A percentile compares a stretch with the other conserved stretches of the same genome.
Evolutionary conservation across 1,139 yeast species (phyloP).

Genomic region (Groenewaldozyma sp.): DNA sequence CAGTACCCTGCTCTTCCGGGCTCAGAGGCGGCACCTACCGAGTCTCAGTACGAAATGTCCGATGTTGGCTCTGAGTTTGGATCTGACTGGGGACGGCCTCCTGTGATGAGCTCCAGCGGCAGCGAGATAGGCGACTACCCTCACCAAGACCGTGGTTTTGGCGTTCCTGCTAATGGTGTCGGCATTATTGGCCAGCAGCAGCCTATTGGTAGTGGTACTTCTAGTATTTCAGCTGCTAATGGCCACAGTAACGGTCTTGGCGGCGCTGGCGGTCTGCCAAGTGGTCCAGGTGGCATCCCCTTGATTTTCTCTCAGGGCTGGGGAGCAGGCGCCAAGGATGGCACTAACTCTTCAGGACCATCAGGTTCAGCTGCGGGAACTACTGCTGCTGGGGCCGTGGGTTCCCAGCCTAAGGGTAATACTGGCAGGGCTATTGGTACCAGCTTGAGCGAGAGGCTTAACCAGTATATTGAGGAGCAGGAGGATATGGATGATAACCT

Average conservation of each 20-base stretch:
- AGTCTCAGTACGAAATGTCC: constrained; percentile 40
- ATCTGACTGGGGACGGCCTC: constrained; percentile 1
- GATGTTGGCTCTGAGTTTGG: constrained; percentile 10
- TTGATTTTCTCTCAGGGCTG: constrained; percentile 2
- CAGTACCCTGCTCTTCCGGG: neutral
- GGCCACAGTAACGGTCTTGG: neutral
- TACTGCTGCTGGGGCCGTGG: neutral
- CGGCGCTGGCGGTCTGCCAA: neutral
- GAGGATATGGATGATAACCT: constrained; percentile 22
- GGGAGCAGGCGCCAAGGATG: neutral
- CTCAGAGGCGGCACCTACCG: constrained; percentile 44
- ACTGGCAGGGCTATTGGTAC: constrained; percentile 28
- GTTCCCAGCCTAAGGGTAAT: neutral
- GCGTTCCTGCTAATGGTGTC: neutral
- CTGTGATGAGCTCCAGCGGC: neutral
- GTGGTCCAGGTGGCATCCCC: constrained; percentile 1
- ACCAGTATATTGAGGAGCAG: constrained; percentile 24
- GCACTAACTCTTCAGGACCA: neutral
- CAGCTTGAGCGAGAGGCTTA: constrained; percentile 38
- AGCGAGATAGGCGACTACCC: constrained; percentile 1
- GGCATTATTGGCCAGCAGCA: neutral
- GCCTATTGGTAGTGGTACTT: neutral
- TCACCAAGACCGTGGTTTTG: constrained; percentile 1
- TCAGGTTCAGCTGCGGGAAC: neutral
- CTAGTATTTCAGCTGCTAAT: no score